Evolutionary conservation across 2,329 filamentous ascomycete species (phyloP), one percentile per base, ranked within the genome.

Genomic region (Aspergillus candidus): DNA sequence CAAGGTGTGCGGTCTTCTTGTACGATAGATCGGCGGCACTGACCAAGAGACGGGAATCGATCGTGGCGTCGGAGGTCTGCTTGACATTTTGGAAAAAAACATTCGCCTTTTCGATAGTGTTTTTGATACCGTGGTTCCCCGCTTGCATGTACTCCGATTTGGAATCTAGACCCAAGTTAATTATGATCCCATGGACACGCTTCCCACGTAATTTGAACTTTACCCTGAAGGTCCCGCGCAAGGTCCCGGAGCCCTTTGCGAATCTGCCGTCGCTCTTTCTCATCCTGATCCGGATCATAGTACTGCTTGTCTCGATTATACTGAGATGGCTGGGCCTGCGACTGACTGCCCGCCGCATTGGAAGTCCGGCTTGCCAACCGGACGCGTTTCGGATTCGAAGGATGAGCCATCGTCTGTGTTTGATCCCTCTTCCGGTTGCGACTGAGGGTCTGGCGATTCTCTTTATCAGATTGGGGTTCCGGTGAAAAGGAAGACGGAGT

Each of bases 31-130:
- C 89, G 4, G 87, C 86, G 1, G 87, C 82, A 51, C 78, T 82
- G 38, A 95, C 84, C 3, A 97, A 76, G 18, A 94, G 74, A n/a
- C 86, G 82, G 0, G 91, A 89, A 62, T 98, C 93, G 48, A 94
- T 83, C 1, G 86, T 87, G 1, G 93, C 93, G 63, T 97, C 93
- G 2, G 83, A 82, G 0, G 93, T 95, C 70, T 96, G 90, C 57
- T 85, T 87, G 48, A 94, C 84, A 53, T 80, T 74, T 44, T 74
- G 73, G 49, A 84, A 82, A 11, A 83, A 69, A 31, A 74, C 65
- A 54, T 93, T 83, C 12, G 85, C 83, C 51, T 77, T 76, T 17
- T 77, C 65, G 17, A 97, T 71, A 1, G 82, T 80, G 8, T 84
- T 73, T 46, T 78, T 72, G 12, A 95, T 71, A 2, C 82, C 80